phyloP scores from a whole-genome alignment of 345 rosid genomes.

The Cardiospermum halicacabum region DNA sequence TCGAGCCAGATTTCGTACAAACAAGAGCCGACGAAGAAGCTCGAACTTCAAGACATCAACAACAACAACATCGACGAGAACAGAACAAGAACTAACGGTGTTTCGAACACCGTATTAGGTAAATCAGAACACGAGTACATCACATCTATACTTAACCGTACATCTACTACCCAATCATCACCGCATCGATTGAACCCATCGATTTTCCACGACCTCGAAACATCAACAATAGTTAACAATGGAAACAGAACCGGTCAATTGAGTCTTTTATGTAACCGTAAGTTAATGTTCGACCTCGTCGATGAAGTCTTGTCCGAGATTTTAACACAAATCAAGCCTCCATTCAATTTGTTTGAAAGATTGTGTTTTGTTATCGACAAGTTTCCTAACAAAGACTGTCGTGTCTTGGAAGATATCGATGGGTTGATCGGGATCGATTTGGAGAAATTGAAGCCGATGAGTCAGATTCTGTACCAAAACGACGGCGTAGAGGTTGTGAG shows the following conservation, averaged over 20 bases:
- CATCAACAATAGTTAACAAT: conserved; percentile 1
- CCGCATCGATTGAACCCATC: conserved; percentile 68
- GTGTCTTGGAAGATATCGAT: conserved; percentile 64
- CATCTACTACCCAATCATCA: conserved; percentile 48
- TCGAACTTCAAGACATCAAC: conserved; percentile 21
- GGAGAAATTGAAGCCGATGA: conserved; percentile 21
- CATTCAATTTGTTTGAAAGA: conserved; percentile 28
- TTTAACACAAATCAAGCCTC: conserved; percentile 42
- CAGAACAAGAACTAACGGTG: conserved; percentile 21
- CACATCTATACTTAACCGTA: conserved; percentile 43
- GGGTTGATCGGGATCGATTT: conserved; percentile 50
- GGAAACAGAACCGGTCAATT: conserved; percentile 15
- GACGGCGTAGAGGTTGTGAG: conserved; percentile 50
- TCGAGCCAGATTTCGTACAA: conserved; percentile 49
- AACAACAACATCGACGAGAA: too few species aligned
- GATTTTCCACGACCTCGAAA: conserved; percentile 57
- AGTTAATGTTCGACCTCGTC: conserved; percentile 53
- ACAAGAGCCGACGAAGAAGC: conserved; percentile 22
- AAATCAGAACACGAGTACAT: conserved; percentile 53
- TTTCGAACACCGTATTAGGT: conserved; percentile 12
- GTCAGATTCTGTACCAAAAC: conserved; percentile 27
- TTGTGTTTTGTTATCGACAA: conserved; percentile 30
- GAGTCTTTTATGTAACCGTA: conserved; percentile 51
- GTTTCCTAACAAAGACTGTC: conserved; percentile 51
- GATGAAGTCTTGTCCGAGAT: conserved; percentile 60